Evolutionary conservation across 768 basidiomycete species (phyloP).

Genomic region (Mycena leptocephala): DNA sequence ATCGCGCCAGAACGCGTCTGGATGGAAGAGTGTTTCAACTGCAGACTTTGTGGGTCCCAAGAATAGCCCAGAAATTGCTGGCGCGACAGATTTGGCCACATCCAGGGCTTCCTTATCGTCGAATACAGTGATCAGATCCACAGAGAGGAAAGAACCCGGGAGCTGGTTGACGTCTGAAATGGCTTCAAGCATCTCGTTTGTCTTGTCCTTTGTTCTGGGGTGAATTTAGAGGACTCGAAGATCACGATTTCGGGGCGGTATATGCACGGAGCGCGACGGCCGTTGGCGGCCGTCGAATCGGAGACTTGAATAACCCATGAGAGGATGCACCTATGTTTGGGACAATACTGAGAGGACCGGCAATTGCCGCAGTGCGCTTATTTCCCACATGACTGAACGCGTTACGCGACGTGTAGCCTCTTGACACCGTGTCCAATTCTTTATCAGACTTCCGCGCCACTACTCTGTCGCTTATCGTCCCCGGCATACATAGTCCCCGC

Average conservation of each 20-base stretch:
- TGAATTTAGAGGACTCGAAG: too few relatives aligned
- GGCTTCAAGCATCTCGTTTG: neutral
- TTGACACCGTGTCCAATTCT: too few relatives aligned
- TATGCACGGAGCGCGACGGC: too few relatives aligned
- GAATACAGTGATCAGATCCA: neutral
- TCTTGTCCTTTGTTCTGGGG: too few relatives aligned
- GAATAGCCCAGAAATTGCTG: conserved; percentile 14
- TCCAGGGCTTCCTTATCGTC: conserved; percentile 18
- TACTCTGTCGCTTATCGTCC: neutral
- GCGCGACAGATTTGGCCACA: conserved; percentile 25
- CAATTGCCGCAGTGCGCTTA: too few relatives aligned
- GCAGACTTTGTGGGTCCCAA: neutral
- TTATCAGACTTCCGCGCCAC: neutral
- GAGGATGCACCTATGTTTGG: too few relatives aligned
- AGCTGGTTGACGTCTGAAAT: conserved; percentile 37
- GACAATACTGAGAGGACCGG: too few relatives aligned
- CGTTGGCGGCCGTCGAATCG: too few relatives aligned
- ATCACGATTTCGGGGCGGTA: too few relatives aligned
- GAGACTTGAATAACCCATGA: too few relatives aligned
- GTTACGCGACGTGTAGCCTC: neutral
- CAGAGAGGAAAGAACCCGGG: conserved; percentile 15
- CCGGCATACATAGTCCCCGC: neutral
- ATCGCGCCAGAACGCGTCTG: conserved; percentile 51
- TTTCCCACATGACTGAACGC: too few relatives aligned
- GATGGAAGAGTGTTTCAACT: conserved; percentile 32